Percentiles rank a stretch among this genome's conserved stretches.
Conservation (phyloP, 345 rosid genomes). For the Salix suchowensis region DNA sequence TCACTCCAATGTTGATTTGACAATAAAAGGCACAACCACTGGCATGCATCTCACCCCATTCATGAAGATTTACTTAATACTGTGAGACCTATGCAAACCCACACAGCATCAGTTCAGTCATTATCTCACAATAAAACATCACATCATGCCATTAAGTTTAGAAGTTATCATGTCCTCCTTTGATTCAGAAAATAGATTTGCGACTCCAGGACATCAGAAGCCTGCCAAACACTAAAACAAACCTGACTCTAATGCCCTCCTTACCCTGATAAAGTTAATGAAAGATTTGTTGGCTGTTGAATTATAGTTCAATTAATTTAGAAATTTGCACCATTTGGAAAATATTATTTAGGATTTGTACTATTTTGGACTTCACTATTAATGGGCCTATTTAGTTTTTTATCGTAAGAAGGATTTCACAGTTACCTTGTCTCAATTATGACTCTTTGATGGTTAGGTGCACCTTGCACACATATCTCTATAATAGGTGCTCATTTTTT, state of each 20-base stretch:
- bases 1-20: neutral
- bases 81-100: neutral
- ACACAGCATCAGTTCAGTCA: neutral
- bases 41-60: neutral
- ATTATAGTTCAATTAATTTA: no score
- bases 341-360: neutral
- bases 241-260: neutral
- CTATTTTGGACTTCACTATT: neutral
- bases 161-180: neutral
- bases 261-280: no score
- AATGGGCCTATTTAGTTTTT: neutral
- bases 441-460: neutral
- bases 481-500: neutral
- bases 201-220: neutral
- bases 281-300: no score
- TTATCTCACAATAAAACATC: neutral
- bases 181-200: neutral
- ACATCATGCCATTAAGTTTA: neutral
- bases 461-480: neutral
- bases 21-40: neutral
- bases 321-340: neutral
- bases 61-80: neutral
- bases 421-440: neutral
- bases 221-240: neutral
- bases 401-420: neutral